Base-by-base conservation (phyloP, 1,139 yeast species). In the Magnusiomyces paraingens region DNA sequence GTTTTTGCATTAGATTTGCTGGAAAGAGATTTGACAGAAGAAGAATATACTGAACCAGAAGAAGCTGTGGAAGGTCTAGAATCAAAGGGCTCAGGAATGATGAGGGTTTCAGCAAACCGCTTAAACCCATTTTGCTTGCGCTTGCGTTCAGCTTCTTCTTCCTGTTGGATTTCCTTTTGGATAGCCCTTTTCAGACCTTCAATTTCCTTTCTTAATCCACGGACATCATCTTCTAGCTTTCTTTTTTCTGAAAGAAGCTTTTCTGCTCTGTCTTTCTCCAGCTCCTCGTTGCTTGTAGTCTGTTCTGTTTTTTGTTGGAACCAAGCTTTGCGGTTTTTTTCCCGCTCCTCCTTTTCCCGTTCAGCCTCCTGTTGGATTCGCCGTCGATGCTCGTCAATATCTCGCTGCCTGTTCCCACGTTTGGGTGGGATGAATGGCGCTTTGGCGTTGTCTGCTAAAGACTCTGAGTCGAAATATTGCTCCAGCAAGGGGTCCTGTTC, bases 401-500 rank as follows among this genome's bases (percentile, higher is more conserved):
- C 32, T 4, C 32, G 32, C 32, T 26, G 32, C 32, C 32, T 26
- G 32, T 26, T 26, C 8, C 32, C 32, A 5, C 32, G 32, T 26
- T 26, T 26, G 32, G 32, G 32, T 4, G 32, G 32, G 32, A 26
- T 26, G 32, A 8, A 4, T 5, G 32, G 32, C 32, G 32, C 8
- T 26, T 26, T 26, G 4, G 32, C 8, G 32, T 40, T 20, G 12
- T 40, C 21, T 10, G 43, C 20, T 10, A 21, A 40, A 26, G 32
- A 26, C 17, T 8, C 32, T 10, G 14, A 21, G 10, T 47, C 15
- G 20, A 47, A 47, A 15, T 47, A 47, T 12, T 47, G 20, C 35
- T 47, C 50, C 15, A 47, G 20, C 41, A 47, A 18, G 12, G 50
- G 50, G 21, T 47, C 50, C 6, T 47, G 21, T 47, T 47, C 50